Evolutionary conservation across 2,329 filamentous ascomycete genomes (phyloP), one percentile per base, ranked within the genome.

Genomic region (Colletotrichum eremochloae): DNA sequence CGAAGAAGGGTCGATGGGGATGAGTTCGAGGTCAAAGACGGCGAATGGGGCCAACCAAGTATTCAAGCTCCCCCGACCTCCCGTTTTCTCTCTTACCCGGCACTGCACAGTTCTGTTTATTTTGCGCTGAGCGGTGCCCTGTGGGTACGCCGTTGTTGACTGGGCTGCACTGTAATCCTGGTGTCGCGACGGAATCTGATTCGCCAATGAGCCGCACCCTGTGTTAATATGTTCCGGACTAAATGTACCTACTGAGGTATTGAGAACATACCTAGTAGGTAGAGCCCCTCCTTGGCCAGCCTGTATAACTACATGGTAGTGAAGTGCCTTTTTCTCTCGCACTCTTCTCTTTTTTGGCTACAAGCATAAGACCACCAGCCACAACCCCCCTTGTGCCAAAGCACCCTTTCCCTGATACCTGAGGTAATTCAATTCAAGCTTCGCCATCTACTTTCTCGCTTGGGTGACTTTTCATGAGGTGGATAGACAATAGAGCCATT

Each of bases 41-140:
- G 33, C 48, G n/a, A 36, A 53, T 33, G 33, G 46, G 44, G 18
- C 8, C 52, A 55, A 55, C 8, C 52, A 55, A 55, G 31, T 55
- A n/a, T 52, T 31, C 24, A 24, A 57, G 20, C 46, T 57, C 24
- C 52, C 52, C 52, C 67, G 40, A 42, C 67, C 67, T 57, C 56
- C 67, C 52, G 53, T 69, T 36, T 69, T 65, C 55, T 65, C 56
- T 40, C 20, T 24, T 24, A 55, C 31, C 29, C 63, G 31, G n/a
- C 33, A 36, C 55, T 42, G n/a, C 55, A 18, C n/a, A 58, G 36
- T 58, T 67, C 52, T 71, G 68, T 71, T 71, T 62, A 71, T 67
- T 56, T 67, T 33, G 56, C 56, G 18, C 44, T 40, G 36, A 29
- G 36, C 29, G 15, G 53, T 52, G 40, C 7, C 46, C 38, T 42